phyloP scores from a whole-genome alignment of 805 yeast genomes.

The Ogataea saltuana region DNA sequence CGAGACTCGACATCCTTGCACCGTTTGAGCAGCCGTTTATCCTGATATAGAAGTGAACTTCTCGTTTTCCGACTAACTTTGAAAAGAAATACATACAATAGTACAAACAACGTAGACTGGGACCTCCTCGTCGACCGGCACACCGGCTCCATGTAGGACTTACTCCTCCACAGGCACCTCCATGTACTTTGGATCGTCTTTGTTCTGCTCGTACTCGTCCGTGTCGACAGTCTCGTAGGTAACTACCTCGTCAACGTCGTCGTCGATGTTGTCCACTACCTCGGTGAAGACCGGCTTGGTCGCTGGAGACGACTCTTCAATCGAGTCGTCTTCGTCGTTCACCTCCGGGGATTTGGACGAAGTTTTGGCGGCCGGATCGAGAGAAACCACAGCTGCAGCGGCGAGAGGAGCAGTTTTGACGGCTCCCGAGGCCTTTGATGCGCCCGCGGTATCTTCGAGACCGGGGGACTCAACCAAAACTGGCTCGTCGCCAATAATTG shows the following conservation, averaged over 20 bases:
- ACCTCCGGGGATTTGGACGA: conserved; percentile 16
- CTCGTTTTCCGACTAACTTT: no score
- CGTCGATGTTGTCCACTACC: conserved; percentile 26
- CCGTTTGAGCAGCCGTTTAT: no score
- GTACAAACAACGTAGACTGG: no score
- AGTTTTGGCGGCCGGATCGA: conserved; percentile 4
- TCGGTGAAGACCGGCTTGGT: conserved; percentile 36
- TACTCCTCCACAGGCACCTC: conserved; percentile 32
- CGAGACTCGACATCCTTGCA: no score
- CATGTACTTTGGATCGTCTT: conserved; percentile 50
- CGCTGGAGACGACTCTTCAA: conserved; percentile 16
- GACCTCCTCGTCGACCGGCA: no score
- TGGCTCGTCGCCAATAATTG: conserved; percentile 15
- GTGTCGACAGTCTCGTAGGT: conserved; percentile 52
- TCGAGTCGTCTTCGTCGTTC: conserved; percentile 26
- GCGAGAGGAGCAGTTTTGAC: conserved; percentile 4
- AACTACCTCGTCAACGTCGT: conserved; percentile 36
- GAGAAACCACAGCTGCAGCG: conserved; percentile 2
- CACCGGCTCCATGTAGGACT: no score
- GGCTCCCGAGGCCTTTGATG: conserved; percentile 1
- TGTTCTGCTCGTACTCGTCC: conserved; percentile 45
- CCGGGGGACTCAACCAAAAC: conserved; percentile 10
- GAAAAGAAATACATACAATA: no score
- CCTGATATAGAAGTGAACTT: no score
- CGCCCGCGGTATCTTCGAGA: conserved; percentile 5